Evolutionary conservation across 805 yeast species (phyloP).

Genomic region (Wickerhamomyces mucosus): DNA sequence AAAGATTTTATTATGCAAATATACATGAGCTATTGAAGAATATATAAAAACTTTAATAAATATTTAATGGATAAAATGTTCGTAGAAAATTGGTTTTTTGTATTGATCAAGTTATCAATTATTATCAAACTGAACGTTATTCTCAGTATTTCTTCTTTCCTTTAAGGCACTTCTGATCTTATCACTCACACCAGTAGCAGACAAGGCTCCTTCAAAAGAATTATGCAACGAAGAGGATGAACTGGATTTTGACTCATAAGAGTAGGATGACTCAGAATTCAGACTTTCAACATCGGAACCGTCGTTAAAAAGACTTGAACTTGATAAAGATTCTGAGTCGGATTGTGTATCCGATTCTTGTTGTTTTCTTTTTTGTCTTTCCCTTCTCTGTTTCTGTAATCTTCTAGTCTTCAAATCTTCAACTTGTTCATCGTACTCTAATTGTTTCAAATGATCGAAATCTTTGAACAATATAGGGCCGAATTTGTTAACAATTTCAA

Average conservation of each 20-base stretch:
- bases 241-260: neutral
- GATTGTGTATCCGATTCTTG: constrained; percentile 15
- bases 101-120: no score
- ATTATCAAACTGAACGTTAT: no score
- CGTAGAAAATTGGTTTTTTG: no score
- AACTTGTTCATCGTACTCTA: constrained; percentile 20
- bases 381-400: constrained; percentile 21
- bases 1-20: neutral
- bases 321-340: constrained; percentile 35
- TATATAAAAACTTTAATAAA: no score
- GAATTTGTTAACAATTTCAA: constrained; percentile 65
- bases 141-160: constrained; percentile 15
- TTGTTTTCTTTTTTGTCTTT: constrained; percentile 18
- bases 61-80: neutral
- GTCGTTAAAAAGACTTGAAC: constrained; percentile 30
- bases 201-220: constrained; percentile 4
- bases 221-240: constrained; percentile 4
- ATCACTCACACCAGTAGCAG: constrained; percentile 16
- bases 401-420: constrained; percentile 28
- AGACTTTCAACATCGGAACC: constrained; percentile 25
- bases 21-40: neutral
- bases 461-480: constrained; percentile 88
- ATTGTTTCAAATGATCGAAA: constrained; percentile 39
- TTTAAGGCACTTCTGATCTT: constrained; percentile 20
- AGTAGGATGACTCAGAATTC: constrained; percentile 20